Base-by-base conservation (phyloP, 768 basidiomycete species). In the Boletus barrowsii region DNA sequence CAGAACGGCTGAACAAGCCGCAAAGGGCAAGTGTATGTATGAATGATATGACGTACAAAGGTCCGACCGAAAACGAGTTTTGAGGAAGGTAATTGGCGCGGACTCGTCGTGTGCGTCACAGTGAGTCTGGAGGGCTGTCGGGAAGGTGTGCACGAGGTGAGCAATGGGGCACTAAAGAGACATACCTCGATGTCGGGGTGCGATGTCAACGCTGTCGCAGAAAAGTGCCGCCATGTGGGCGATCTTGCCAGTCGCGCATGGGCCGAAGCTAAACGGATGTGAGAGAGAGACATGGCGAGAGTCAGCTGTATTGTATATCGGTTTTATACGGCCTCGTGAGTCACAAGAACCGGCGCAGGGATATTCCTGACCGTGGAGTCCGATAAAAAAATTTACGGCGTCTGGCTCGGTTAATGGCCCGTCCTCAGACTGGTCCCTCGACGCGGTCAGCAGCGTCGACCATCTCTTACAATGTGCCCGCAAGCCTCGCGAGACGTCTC, bases 41-140 rank as follows among this genome's bases (percentile, higher is more conserved):
- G 36, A 41, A 39, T 26, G 18, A 30, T 13, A 47, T 35, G 55
- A 68, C 84, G 74, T 66, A 88, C 87, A 63, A 96, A 95, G 22
- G 84, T 89, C 65, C 83, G 85, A 0, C 95, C 95, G 64, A 96
- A 98, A 8, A 87, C 77, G 51, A 97, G 79, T 33, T 77, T 77
- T 2, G 83, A 80, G 11, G 85, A 76, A 0, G 93, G 90, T 7
- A 82, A 74, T 8, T 77, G 70, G 58, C 82, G 82, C 1, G 88
- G 90, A 26, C 74, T 78, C 20, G 68, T 18, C 32, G 76, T 85
- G 45, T 66, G 70, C 10, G 66, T 71, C 24, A 88, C 62, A 55
- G 82, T 72, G 40, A 90, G 78, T 41, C 71, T 68, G 1, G 78
- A 76, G 42, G 79, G 75, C 87, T 90, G 55, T 10, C 26, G 42